These are phyloP conservation scores for Rhodotorula sp. DNA, from an alignment of 1,284 basidiomycete genomes.

Conservation along the genomic window DNA sequence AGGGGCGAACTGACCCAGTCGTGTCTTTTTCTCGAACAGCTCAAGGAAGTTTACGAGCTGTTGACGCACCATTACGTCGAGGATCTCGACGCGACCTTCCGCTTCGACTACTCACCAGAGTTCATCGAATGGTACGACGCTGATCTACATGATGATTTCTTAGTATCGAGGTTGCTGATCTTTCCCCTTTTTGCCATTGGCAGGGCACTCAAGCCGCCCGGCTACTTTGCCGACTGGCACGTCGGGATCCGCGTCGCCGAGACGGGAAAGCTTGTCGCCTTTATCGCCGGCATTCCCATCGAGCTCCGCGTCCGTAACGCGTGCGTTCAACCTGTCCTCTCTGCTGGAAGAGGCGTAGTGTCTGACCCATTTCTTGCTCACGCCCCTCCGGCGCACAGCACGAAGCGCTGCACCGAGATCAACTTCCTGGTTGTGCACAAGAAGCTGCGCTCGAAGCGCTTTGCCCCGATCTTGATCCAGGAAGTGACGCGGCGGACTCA, in stretches of 20 bases:
- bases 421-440: constrained; percentile 99
- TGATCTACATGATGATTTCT: no score
- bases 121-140: constrained; percentile 81
- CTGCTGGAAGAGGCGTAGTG: background rate
- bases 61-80: constrained; percentile 94
- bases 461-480: constrained; percentile 96
- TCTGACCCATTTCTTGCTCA: background rate
- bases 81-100: constrained; percentile 90
- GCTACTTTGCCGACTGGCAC: constrained; percentile 91
- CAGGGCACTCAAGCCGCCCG: constrained; percentile 92
- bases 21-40: constrained; percentile 57
- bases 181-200: constrained; percentile 5
- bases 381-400: constrained; percentile 53
- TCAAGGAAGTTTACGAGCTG: constrained; percentile 87
- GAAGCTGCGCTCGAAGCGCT: constrained; percentile 89
- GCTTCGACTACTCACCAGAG: constrained; percentile 93
- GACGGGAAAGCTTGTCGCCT: constrained; percentile 92
- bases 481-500: constrained; percentile 94
- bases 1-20: background rate
- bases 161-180: background rate
- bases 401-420: constrained; percentile 78
- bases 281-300: constrained; percentile 93
- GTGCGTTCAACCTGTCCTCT: constrained; percentile 55
- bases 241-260: constrained; percentile 84
- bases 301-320: constrained; percentile 72